Percentiles rank a stretch among this genome's conserved stretches.
These are phyloP conservation scores for Penicillium ucsense DNA, from an alignment of 495 filamentous ascomycete species.

Conservation along the genomic window DNA sequence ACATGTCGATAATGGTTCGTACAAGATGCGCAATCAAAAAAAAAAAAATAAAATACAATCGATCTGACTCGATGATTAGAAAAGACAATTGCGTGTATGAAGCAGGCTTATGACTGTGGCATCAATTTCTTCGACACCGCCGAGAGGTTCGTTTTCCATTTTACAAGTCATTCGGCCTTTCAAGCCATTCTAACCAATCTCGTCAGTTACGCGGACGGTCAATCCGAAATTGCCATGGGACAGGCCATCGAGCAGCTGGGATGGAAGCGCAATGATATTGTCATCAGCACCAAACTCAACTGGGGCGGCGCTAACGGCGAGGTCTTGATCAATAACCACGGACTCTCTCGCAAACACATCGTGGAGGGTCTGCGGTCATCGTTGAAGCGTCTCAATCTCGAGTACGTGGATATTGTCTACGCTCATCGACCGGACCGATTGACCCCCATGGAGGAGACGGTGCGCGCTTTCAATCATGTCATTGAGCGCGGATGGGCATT, in stretches of 20 bases:
- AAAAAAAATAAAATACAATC: background rate
- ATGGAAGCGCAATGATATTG: background rate
- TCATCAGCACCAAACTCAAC: background rate
- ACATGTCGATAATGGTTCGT: background rate
- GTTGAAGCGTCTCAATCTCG: background rate
- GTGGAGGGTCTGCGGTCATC: background rate
- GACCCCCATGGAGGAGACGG: background rate
- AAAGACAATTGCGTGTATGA: background rate
- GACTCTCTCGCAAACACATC: background rate
- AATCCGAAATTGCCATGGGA: background rate
- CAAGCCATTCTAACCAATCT: background rate
- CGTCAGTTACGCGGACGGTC: background rate
- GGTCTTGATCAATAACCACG: background rate
- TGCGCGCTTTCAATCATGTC: background rate
- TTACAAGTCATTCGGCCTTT: background rate
- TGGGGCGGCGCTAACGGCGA: background rate
- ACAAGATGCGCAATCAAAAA: background rate
- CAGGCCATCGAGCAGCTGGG: background rate
- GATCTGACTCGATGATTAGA: background rate
- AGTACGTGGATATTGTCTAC: conserved; percentile 1
- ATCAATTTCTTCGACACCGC: conserved; percentile 1
- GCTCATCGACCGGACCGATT: background rate
- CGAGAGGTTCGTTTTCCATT: background rate
- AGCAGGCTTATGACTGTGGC: conserved; percentile 1
- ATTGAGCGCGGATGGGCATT: background rate